Evolutionary conservation across 148 eudicot species (phyloP).

Genomic region (Fagopyrum tataricum): DNA sequence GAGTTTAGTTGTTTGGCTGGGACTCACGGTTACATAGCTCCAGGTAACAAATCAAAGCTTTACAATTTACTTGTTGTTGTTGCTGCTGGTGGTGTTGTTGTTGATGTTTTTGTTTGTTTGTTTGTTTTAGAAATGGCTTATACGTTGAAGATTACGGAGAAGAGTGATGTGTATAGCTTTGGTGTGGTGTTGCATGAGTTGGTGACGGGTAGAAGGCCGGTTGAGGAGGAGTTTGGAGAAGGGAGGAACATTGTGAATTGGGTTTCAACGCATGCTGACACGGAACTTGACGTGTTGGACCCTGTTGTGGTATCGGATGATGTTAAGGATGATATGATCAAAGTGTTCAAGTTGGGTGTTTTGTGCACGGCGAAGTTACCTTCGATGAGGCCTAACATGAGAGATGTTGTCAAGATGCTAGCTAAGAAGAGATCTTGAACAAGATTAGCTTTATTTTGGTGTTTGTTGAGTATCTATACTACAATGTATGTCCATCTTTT

Average conservation of each 20-base stretch:
- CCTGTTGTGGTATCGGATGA: not conserved
- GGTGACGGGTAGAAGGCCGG: conserved; percentile 59
- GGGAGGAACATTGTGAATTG: conserved; percentile 69
- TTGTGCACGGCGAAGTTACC: conserved; percentile 74
- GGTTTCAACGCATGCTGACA: conserved; percentile 20
- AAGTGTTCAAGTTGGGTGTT: conserved; percentile 47
- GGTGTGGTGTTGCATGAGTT: conserved; percentile 85
- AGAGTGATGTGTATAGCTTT: conserved; percentile 79
- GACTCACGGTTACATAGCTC: conserved; percentile 95
- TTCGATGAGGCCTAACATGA: conserved; percentile 65
- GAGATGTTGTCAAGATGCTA: conserved; percentile 90
- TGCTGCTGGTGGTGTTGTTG: too few relatives aligned
- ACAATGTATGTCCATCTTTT: not conserved
- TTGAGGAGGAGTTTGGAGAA: conserved; percentile 69
- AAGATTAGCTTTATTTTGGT: conserved; percentile 1
- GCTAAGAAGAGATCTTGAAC: not conserved
- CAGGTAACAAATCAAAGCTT: conserved; percentile 47
- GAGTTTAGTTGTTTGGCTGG: conserved; percentile 62
- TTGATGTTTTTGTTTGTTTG: not conserved
- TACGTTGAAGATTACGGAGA: conserved; percentile 61
- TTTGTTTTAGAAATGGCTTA: conserved; percentile 61
- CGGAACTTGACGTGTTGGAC: not conserved
- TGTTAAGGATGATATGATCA: conserved; percentile 21
- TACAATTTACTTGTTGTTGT: not conserved
- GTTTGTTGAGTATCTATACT: not conserved